Conservation (phyloP, 2,329 filamentous ascomycete genomes). For the Didymella pinodella region DNA sequence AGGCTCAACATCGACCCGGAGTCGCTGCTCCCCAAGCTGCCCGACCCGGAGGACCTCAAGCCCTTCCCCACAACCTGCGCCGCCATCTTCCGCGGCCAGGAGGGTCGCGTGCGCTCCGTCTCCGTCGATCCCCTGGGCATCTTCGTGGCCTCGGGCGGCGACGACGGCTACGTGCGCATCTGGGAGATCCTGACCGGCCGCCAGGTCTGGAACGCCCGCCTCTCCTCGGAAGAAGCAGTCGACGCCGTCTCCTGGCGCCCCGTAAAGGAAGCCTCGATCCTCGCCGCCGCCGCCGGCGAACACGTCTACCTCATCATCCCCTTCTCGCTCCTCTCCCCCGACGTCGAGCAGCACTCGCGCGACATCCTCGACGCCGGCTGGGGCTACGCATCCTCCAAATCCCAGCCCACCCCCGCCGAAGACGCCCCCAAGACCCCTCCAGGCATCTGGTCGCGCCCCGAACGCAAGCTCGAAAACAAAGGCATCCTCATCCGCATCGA, state of each 20-base stretch:
- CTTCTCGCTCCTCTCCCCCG: slow-evolving; percentile 70
- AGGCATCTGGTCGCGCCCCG: slow-evolving; percentile 84
- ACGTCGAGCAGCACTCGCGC: slow-evolving; percentile 75
- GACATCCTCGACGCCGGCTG: slow-evolving; percentile 88
- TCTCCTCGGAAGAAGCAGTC: slow-evolving; percentile 80
- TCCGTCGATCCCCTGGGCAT: slow-evolving; percentile 84
- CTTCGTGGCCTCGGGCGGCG: slow-evolving; percentile 89
- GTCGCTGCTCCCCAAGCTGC: slow-evolving; percentile 89
- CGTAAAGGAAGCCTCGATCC: slow-evolving; percentile 77
- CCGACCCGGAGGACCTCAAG: slow-evolving; percentile 89
- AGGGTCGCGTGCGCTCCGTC: slow-evolving; percentile 84
- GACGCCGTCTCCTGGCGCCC: slow-evolving; percentile 91
- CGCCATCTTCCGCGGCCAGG: slow-evolving; percentile 85
- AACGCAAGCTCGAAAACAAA: slow-evolving; percentile 73
- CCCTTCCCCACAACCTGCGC: slow-evolving; percentile 93
- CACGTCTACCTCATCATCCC: slow-evolving; percentile 84
- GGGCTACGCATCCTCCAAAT: slow-evolving; percentile 80
- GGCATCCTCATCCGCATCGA: slow-evolving; percentile 83
- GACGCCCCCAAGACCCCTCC: slow-evolving; percentile 74
- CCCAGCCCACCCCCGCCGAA: slow-evolving; percentile 58
- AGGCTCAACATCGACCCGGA: slow-evolving; percentile 96
- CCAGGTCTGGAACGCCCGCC: slow-evolving; percentile 82
- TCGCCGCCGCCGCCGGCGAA: slow-evolving; percentile 85
- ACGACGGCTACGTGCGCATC: slow-evolving; percentile 89
- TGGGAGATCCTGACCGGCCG: slow-evolving; percentile 89